phyloP scores from a whole-genome alignment of 1,284 basidiomycete species.

The Rhodotorula sp. region DNA sequence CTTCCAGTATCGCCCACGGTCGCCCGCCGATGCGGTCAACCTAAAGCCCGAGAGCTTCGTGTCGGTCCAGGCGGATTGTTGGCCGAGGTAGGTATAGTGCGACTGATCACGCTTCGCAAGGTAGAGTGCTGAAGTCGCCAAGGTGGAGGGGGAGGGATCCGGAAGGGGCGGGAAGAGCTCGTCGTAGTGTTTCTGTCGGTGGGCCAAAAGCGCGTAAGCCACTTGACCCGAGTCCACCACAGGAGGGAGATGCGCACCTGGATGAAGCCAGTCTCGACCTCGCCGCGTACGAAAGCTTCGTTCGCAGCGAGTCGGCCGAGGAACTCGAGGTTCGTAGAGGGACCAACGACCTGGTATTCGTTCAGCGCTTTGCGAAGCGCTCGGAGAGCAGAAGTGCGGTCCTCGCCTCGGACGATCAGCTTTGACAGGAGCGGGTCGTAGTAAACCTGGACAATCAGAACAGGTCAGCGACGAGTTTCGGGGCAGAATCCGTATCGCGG shows the following conservation, averaged over 20 bases:
- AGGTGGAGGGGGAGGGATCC: constrained; percentile 60
- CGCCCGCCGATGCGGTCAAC: constrained; percentile 1
- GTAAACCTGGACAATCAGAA: constrained; percentile 23
- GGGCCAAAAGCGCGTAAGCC: not conserved
- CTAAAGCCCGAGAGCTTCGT: constrained; percentile 35
- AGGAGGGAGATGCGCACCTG: constrained; percentile 54
- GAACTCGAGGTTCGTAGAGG: constrained; percentile 88
- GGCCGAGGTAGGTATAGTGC: constrained; percentile 9
- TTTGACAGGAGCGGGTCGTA: constrained; percentile 96
- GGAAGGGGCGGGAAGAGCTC: constrained; percentile 67
- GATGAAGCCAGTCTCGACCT: constrained; percentile 92
- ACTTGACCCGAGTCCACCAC: constrained; percentile 7
- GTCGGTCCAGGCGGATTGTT: constrained; percentile 22
- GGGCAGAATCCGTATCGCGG: not conserved
- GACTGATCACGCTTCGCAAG: constrained; percentile 62
- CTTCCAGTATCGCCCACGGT: constrained; percentile 11
- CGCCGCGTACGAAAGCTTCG: constrained; percentile 69
- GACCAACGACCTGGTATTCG: constrained; percentile 86
- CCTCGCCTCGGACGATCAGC: constrained; percentile 82
- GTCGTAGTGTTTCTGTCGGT: constrained; percentile 67
- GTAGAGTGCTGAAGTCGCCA: constrained; percentile 76
- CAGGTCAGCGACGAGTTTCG: constrained; percentile 49
- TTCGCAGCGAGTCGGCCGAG: constrained; percentile 73
- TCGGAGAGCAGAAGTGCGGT: constrained; percentile 80
- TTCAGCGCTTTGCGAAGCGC: constrained; percentile 75